Conservation (phyloP, 1,284 basidiomycete species). For the Sporisorium reilianum region DNA sequence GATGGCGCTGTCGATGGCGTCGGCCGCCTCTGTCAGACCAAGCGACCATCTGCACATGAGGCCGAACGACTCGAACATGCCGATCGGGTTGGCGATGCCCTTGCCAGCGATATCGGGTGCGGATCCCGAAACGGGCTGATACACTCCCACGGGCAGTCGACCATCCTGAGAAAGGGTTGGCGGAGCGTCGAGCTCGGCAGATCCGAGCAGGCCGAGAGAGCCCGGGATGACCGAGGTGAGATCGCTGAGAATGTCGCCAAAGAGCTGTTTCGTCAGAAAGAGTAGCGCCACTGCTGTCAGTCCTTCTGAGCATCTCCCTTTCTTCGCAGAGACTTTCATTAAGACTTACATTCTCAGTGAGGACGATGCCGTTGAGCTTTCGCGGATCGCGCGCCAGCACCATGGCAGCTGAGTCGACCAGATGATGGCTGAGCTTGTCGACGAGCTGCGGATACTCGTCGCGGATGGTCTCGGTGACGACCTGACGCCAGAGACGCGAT, state of each 20-base stretch:
- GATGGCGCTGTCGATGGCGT: constrained; percentile 86
- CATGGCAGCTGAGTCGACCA: constrained; percentile 97
- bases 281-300: not conserved
- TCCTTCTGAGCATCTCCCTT: not conserved
- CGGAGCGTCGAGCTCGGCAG: constrained; percentile 94
- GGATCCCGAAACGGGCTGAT: constrained; percentile 82
- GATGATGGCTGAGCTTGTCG: constrained; percentile 73
- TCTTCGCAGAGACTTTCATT: not conserved
- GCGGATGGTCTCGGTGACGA: constrained; percentile 62
- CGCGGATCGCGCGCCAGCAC: constrained; percentile 88
- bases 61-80: constrained; percentile 93
- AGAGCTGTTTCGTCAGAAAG: constrained; percentile 28
- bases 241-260: constrained; percentile 51
- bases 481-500: constrained; percentile 89
- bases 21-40: constrained; percentile 79
- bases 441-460: constrained; percentile 51
- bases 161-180: constrained; percentile 72
- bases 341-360: constrained; percentile 58
- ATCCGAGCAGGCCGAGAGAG: constrained; percentile 83
- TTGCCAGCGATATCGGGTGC: constrained; percentile 95
- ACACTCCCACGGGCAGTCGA: constrained; percentile 77
- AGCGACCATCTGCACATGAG: constrained; percentile 95
- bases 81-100: constrained; percentile 95
- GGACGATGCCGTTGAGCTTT: constrained; percentile 88
- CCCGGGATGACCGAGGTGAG: constrained; percentile 48